Conservation (phyloP, 768 basidiomycete genomes). For the Lactarius hengduanensis region DNA sequence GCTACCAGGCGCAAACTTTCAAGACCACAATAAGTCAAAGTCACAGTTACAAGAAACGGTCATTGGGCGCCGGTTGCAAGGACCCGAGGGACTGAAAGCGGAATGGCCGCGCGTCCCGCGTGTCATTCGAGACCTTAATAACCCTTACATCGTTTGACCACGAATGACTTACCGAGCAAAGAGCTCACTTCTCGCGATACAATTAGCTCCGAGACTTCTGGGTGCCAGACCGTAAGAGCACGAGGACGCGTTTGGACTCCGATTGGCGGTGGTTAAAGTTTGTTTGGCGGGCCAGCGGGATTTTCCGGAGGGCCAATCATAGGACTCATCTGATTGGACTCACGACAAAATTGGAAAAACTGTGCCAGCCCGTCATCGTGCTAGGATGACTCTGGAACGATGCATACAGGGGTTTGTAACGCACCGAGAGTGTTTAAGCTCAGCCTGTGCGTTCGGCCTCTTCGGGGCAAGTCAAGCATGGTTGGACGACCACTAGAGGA, state of each 20-base stretch:
- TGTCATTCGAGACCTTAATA: constrained; percentile 15
- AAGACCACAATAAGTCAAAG: background rate
- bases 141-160: background rate
- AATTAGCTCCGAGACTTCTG: background rate
- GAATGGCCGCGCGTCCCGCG: constrained; percentile 18
- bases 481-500: background rate
- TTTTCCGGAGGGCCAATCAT: background rate
- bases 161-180: background rate
- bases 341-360: background rate
- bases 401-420: background rate
- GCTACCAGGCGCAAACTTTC: background rate
- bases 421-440: background rate
- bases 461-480: background rate
- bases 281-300: background rate
- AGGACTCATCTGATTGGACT: constrained; percentile 6
- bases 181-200: background rate
- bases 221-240: background rate
- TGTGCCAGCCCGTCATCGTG: background rate
- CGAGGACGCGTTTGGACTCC: background rate
- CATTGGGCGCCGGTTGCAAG: constrained; percentile 4
- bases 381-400: background rate
- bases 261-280: constrained; percentile 1
- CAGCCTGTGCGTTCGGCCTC: background rate
- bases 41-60: background rate
- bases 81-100: constrained; percentile 11